Base-by-base conservation (phyloP, 352 stramenopile genomes). In the Poterioochromonas sp. region DNA sequence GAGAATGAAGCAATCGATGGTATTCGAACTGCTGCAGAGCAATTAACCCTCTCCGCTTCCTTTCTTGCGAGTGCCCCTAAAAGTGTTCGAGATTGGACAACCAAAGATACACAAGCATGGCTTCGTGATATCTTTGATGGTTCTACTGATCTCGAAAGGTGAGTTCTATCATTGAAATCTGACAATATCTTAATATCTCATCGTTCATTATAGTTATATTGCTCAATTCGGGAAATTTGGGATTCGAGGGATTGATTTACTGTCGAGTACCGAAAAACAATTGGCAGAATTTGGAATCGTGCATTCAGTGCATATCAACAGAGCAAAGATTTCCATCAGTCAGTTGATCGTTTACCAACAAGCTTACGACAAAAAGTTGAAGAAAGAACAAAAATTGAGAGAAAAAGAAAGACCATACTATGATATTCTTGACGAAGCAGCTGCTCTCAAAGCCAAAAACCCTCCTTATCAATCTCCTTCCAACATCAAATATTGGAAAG, bases 41-140 rank as follows among this genome's bases (percentile, higher is more conserved):
- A 73, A 47, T 29, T 40, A 15, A 49, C 18, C 12, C 35, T 73
- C 3, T 73, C 63, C 37, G 11, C 63, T 43, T 8, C 8, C 5
- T 43, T 73, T 49, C 8, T 73, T 20, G 29, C 47, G n/a, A 73
- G 20, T 32, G 8, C 40, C 11, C 63, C 63, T 5, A 44, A 47
- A 49, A 74, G 29, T 74, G 65, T 74, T 11, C 2, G 29, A 37
- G 40, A 74, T 35, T 74, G 65, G 65, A 51, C 3, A 11, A 32
- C 40, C 1, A 26, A 37, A 2, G 1, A 51, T 74, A 8, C 40
- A 37, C 18, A 22, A 54, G 12, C 11, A 2, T 74, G 65, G 65
- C n/a, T 74, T 3, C 5, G 40, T 22, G 65, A 74, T 37, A 35
- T 74, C 53, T 74, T 74, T 39, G 40, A 58, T 58, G 65, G 63